Evolutionary conservation across 1,139 yeast species (phyloP), one percentile per base, ranked within the genome.

Genomic region (Yarrowia galli): DNA sequence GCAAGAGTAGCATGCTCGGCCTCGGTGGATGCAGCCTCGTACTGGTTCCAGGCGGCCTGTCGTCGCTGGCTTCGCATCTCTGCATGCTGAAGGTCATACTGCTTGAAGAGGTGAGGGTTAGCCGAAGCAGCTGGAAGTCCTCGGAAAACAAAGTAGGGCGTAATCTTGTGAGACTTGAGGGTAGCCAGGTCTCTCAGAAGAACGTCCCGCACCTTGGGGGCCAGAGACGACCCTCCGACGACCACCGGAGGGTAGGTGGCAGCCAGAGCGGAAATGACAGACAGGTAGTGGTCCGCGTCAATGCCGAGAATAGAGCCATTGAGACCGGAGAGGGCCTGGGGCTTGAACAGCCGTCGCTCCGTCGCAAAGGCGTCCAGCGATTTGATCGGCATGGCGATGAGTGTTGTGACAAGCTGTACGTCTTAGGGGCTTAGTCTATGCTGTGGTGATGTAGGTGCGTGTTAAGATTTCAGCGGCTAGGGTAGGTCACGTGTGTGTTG

Each of bases 221-320:
- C 85, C 53, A 85, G 78, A 0, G 97, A 97, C 68, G 89, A 84
- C 0, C 97, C 97, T 10, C 97, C 97, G 71, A 90, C 84, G 6
- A 96, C 97, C 65, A 88, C 79, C 71, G 85, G 85, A 67, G 90
- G 90, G 73, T 91, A 97, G 69, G 87, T 87, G 71, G 87, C 88
- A 71, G 81, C 82, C 16, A 69, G 70, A n/a, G 72, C 67, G 70
- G 89, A 79, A 61, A 89, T 81, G 69, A 91, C 79, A 46, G 89
- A 81, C 63, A 90, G 79, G 74, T 91, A 91, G 75, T 91, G 92
- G 72, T 88, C 91, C 23, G 89, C 96, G 75, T 92, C 97, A 64
- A 92, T 89, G 67, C 97, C 98, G 67, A 92, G 79, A 18, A 89
- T 85, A 51, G 93, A 84, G 74, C 88, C 87, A 71, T 83, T 85